Base-by-base conservation (phyloP, 331 rosid species). In the Erythrophleum ivorense region DNA sequence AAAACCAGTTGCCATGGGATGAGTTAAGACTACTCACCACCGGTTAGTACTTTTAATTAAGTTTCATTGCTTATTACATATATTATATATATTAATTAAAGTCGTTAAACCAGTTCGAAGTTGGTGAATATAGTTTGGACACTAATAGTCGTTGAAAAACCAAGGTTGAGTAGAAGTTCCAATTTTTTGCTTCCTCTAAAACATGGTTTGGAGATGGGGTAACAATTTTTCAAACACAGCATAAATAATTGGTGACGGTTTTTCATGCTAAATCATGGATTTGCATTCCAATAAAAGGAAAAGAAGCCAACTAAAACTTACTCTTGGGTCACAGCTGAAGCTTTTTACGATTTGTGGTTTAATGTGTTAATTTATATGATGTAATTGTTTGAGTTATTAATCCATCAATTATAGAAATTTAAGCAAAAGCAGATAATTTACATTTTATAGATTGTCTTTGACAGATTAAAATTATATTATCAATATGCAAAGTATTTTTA, bases 331-430 rank as follows among this genome's bases (percentile, higher is more conserved):
- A 66, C 73, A 66, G 84, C 73, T 11, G 15, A 46, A 73, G 11
- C 66, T 65, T 84, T 83, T 79, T 59, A 73, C 46, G 49, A 60
- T 73, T 52, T 78, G n/a, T 24, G 67, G 73, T 67, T 73, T 70
- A 58, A 79, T 79, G 58, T 66, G 68, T 62, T 36, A 36, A 36
- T 57, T 24, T 15, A 19, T 7, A 60, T 63, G 70, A 73, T 64
- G 31, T 74, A 4, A 36, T 36, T 36, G 40, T 36, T 36, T 36
- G 40, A 36, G 5, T 36, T 1, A 62, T 62, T 5, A 62, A 31
- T 31, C 12, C 13, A 4, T 13, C 19, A 29, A 6, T 16, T 4
- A 59, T 2, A 0, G 65, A 59, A 36, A 71, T 38, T 14, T 34
- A 63, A 62, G 68, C 43, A 62, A 33, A 62, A 33, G 15, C n/a